phyloP scores from a whole-genome alignment of 164 flowering plant genomes.

The Warburgia ugandensis region DNA sequence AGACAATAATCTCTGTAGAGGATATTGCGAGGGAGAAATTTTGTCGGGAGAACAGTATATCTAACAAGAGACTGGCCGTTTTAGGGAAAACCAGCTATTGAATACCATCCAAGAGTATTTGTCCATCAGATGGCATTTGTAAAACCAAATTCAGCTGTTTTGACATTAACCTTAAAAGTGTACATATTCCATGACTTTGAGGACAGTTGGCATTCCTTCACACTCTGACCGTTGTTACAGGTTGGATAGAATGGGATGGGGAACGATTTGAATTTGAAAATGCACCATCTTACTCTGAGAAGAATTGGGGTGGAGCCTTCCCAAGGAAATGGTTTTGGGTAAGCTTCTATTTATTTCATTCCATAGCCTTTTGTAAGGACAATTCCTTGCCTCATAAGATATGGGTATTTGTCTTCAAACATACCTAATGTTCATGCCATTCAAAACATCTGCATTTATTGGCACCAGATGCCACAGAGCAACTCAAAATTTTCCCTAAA shows the following conservation, averaged over 20 bases:
- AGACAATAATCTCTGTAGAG: neutral
- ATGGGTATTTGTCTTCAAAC: no score
- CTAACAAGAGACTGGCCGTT: no score
- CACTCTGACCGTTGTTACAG: conserved; percentile 31
- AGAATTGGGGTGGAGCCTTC: conserved; percentile 97
- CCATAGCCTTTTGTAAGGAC: no score
- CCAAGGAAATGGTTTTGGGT: conserved; percentile 99
- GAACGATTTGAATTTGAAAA: conserved; percentile 74
- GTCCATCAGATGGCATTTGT: no score
- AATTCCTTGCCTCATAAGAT: no score
- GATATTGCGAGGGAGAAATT: neutral
- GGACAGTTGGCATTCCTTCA: neutral
- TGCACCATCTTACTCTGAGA: conserved; percentile 97
- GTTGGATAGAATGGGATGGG: conserved; percentile 99
- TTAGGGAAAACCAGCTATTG: no score
- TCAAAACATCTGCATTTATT: no score
- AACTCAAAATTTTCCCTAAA: no score
- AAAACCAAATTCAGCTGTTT: neutral
- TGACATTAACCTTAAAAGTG: neutral
- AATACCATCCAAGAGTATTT: no score
- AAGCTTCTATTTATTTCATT: conserved; percentile 13
- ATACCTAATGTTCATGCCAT: no score
- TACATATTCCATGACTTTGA: neutral
- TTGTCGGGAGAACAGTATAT: no score
- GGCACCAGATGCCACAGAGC: no score